Conservation (phyloP, 139 green algal genomes). For the Chlorella sorokiniana region DNA sequence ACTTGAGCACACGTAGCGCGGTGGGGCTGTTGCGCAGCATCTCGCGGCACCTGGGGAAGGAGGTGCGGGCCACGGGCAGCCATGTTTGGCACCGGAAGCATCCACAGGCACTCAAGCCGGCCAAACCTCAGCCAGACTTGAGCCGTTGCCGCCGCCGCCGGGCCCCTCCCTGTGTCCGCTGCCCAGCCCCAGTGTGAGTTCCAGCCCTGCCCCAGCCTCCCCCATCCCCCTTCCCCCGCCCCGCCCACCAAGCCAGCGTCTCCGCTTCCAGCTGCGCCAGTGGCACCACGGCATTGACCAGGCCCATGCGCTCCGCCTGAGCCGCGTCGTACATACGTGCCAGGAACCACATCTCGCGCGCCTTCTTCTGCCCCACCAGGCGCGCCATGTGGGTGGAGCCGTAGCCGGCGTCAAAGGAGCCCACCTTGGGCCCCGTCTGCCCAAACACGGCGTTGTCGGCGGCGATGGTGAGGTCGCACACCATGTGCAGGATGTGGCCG, state of each 20-base stretch:
- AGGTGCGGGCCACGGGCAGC: no score
- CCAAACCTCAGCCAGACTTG: no score
- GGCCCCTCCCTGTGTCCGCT: no score
- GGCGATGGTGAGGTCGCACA: conserved; percentile 98
- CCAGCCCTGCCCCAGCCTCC: no score
- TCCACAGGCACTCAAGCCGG: no score
- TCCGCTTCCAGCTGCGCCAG: conserved; percentile 86
- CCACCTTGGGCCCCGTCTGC: conserved; percentile 97
- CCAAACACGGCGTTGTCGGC: conserved; percentile 99
- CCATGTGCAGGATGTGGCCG: conserved; percentile 98
- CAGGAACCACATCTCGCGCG: conserved; percentile 98
- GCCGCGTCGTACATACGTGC: conserved; percentile 89
- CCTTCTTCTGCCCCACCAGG: conserved; percentile 93
- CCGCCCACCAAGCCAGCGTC: conserved; percentile 81
- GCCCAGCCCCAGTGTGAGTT: no score
- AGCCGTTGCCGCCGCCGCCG: no score
- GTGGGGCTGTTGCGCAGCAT: conserved; percentile 95
- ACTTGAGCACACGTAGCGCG: conserved; percentile 92
- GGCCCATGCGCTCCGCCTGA: conserved; percentile 87
- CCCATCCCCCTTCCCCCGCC: not conserved
- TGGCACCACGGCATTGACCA: conserved; percentile 97
- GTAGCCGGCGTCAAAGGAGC: conserved; percentile 97
- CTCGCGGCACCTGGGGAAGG: conserved; percentile 81
- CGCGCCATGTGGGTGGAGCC: conserved; percentile 92
- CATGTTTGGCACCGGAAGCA: no score